Percentiles rank a stretch among this genome's conserved stretches.
Evolutionary conservation across 768 basidiomycete species (phyloP).

Genomic region (Panellus pusillus): DNA sequence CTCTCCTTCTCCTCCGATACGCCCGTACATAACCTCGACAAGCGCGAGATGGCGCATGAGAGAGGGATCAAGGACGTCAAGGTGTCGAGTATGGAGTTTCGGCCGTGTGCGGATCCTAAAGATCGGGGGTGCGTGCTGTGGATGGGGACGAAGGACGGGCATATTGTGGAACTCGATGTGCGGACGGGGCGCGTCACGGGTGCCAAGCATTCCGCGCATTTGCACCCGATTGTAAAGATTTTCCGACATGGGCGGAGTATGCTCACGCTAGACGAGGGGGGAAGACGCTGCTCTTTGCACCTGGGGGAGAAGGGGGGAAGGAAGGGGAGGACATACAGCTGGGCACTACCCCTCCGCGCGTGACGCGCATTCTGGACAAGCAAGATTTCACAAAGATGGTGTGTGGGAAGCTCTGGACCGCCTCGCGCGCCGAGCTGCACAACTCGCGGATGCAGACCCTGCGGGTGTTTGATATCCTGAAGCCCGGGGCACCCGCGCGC

Average conservation of each 20-base stretch:
- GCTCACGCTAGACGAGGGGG: conserved; percentile 82
- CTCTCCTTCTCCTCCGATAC: conserved; percentile 45
- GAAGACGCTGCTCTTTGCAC: conserved; percentile 74
- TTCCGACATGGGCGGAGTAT: conserved; percentile 71
- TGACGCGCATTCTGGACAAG: conserved; percentile 75
- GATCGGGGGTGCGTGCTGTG: conserved; percentile 70
- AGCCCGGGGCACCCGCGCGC: conserved; percentile 53
- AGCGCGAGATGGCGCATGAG: conserved; percentile 50
- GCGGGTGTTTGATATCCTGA: conserved; percentile 76
- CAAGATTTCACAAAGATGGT: conserved; percentile 77
- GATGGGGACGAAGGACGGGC: conserved; percentile 91
- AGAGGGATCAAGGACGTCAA: conserved; percentile 59
- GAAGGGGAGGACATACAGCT: conserved; percentile 46
- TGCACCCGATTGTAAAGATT: conserved; percentile 67
- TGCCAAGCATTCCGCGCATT: conserved; percentile 61
- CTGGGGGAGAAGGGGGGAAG: conserved; percentile 40
- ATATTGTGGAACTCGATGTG: conserved; percentile 80
- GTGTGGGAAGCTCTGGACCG: conserved; percentile 82
- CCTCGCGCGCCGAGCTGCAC: conserved; percentile 53
- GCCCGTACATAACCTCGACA: conserved; percentile 54
- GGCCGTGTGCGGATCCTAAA: conserved; percentile 43
- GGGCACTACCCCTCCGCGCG: conserved; percentile 49
- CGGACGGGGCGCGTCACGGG: conserved; percentile 56
- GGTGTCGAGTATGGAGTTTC: conserved; percentile 78
- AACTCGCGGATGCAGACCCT: conserved; percentile 67